These are phyloP conservation scores for Aspergillus tubingensis DNA, from an alignment of 2,329 filamentous ascomycete species.

Conservation along the genomic window DNA sequence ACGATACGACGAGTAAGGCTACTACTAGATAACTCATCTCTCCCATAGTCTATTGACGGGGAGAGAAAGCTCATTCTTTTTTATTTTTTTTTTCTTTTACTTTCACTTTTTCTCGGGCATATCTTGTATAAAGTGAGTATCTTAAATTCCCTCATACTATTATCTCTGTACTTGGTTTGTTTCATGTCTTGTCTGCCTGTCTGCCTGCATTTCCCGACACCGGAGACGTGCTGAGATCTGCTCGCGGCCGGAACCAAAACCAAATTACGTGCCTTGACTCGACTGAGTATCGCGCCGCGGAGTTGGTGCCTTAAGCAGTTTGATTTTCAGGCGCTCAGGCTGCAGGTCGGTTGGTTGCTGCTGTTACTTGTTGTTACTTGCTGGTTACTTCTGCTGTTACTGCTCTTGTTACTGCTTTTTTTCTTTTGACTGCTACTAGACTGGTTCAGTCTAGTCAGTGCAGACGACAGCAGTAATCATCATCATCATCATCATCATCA, in stretches of 20 bases:
- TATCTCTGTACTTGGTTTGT: not conserved
- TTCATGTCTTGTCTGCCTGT: too few species aligned
- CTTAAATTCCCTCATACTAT: not conserved
- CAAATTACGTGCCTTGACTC: constrained; percentile 3
- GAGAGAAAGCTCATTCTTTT: not conserved
- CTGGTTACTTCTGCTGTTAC: too few species aligned
- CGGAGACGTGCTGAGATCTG: constrained; percentile 22
- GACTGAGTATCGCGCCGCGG: constrained; percentile 8
- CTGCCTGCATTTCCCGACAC: constrained; percentile 15
- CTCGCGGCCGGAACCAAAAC: constrained; percentile 2
- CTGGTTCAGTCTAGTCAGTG: not conserved
- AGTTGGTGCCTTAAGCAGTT: constrained; percentile 18
- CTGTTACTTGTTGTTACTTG: not conserved
- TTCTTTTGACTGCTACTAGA: not conserved
- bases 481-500: not conserved
- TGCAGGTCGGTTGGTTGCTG: constrained; percentile 14
- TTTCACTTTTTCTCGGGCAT: not conserved
- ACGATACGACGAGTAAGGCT: not conserved
- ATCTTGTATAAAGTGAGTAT: too few species aligned
- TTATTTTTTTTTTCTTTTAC: too few species aligned
- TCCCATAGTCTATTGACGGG: too few species aligned
- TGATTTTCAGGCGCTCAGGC: constrained; percentile 25
- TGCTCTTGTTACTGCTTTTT: too few species aligned
- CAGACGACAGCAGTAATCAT: not conserved
- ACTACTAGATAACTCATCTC: too few species aligned